Base-by-base conservation (phyloP, 306 rosid genomes). In the Alnus glutinosa region DNA sequence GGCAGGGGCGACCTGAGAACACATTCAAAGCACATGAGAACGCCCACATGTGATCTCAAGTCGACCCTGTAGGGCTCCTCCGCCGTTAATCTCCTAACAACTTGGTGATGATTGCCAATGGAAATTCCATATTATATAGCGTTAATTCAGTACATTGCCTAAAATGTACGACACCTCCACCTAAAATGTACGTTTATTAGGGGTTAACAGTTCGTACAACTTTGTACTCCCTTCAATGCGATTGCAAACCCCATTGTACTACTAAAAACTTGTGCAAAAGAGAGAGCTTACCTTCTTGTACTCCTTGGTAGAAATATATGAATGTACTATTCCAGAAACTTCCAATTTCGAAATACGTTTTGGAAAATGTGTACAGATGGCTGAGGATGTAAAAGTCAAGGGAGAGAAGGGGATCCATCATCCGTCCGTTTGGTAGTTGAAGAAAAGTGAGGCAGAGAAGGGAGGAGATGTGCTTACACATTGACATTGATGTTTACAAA, bases 1-100 rank as follows among this genome's bases (percentile, higher is more conserved):
- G 2, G 73, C 96, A 88, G 93, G 93, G 94, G 96, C 94, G 97
- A 93, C 97, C 96, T 89, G 96, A 91, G 62, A 55, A 55, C 62
- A 55, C 28, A 55, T 55, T 55, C n/a, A 2, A 55, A 10, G 9
- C 8, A 5, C 30, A n/a, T 55, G 12, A 55, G 30, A n/a, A 55
- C 3, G 62, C 3, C 62, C 30, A 7, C 10, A 77, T 74, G 83
- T 84, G 82, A 10, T 84, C 88, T 64, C 83, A 81, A 50, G 80
- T 19, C 63, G 30, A 76, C 66, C 85, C 85, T 59, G 83, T 74
- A 47, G 52, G 85, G 62, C 72, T 77, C 71, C 66, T 77, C 82
- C 74, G 77, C 85, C 75, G 7, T 30, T 55, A 7, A 19, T 18
- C 28, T 55, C 11, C 62, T 42, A 18, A n/a, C 30, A 5, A 55